A percentile compares a stretch with the other conserved stretches of the same genome.
These are phyloP conservation scores for Avena eriantha DNA, from an alignment of 176 grass and related monocot species.

Conservation along the genomic window DNA sequence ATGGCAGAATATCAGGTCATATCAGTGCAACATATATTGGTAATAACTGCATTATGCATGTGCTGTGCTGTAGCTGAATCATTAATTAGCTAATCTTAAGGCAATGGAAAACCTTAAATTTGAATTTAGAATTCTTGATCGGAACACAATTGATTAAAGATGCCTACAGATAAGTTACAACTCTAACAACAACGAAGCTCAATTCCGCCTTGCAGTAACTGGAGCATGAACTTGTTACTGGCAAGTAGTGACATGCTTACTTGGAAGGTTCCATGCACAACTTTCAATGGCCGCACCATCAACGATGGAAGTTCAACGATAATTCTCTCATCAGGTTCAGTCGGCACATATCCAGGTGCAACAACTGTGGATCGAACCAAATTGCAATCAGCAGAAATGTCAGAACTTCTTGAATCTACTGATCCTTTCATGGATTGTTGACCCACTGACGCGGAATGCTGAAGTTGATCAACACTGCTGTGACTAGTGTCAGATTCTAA, in stretches of 20 bases:
- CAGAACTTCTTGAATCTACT: conserved; percentile 68
- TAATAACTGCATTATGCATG: conserved; percentile 18
- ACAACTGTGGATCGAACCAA: conserved; percentile 75
- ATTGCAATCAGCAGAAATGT: conserved; percentile 66
- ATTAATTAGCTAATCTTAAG: conserved; percentile 2
- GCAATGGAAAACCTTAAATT: conserved; percentile 13
- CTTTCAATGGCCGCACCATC: conserved; percentile 95
- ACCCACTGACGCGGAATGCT: conserved; percentile 54
- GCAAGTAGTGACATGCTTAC: conserved; percentile 54
- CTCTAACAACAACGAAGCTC: conserved; percentile 19
- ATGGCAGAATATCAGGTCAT: conserved; percentile 25
- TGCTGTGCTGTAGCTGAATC: conserved; percentile 23
- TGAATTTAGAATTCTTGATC: conserved; percentile 19
- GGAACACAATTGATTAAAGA: not conserved
- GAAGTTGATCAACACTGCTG: conserved; percentile 64
- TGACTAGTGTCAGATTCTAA: conserved; percentile 62
- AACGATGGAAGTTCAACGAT: conserved; percentile 87
- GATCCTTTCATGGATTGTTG: conserved; percentile 70
- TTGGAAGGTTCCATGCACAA: conserved; percentile 92
- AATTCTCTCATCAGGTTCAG: conserved; percentile 90
- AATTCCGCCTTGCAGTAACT: conserved; percentile 16
- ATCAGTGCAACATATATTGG: conserved; percentile 1
- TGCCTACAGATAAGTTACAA: conserved; percentile 2
- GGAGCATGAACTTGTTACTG: conserved; percentile 25
- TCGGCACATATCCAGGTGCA: conserved; percentile 86